Percentiles rank a stretch among this genome's conserved stretches.
phyloP scores from a whole-genome alignment of 495 filamentous ascomycete species.

The Ramalina peruviana region DNA sequence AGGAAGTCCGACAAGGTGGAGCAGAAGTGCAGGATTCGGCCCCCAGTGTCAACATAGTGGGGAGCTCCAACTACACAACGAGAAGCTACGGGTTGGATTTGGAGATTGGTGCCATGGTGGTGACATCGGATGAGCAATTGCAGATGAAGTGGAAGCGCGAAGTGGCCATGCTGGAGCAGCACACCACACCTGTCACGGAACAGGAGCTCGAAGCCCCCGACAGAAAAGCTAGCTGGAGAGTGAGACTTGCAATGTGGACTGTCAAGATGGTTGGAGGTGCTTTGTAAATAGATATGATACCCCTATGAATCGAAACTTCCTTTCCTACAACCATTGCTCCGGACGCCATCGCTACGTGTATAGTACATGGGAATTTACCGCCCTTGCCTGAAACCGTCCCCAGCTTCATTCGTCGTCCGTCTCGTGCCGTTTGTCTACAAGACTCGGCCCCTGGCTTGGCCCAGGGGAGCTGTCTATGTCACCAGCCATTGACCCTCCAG shows the following conservation, averaged over 20 bases:
- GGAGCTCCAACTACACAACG: conserved; percentile 92
- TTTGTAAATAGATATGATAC: conserved; percentile 30
- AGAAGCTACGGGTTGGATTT: conserved; percentile 83
- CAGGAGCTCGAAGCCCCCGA: conserved; percentile 70
- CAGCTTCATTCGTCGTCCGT: background rate
- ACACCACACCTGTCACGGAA: conserved; percentile 47
- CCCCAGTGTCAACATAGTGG: conserved; percentile 71
- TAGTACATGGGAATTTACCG: background rate
- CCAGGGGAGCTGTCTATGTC: background rate
- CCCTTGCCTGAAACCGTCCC: background rate
- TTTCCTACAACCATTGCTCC: background rate
- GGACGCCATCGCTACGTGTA: background rate
- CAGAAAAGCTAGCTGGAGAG: conserved; percentile 69
- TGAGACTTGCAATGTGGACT: conserved; percentile 85
- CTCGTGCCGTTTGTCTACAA: background rate
- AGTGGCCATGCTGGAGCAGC: conserved; percentile 59
- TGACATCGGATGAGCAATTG: conserved; percentile 63
- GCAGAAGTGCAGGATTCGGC: background rate
- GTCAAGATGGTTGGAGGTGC: conserved; percentile 58
- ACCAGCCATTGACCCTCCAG: background rate
- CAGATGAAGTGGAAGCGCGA: conserved; percentile 63
- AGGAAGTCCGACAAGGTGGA: conserved; percentile 16
- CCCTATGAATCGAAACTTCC: conserved; percentile 6
- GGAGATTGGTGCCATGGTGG: conserved; percentile 71
- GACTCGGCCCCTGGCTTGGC: background rate